A percentile compares a stretch with the other conserved stretches of the same genome.
Evolutionary conservation across 2,329 filamentous ascomycete species (phyloP).

Genomic region (Podosphaera fusca): DNA sequence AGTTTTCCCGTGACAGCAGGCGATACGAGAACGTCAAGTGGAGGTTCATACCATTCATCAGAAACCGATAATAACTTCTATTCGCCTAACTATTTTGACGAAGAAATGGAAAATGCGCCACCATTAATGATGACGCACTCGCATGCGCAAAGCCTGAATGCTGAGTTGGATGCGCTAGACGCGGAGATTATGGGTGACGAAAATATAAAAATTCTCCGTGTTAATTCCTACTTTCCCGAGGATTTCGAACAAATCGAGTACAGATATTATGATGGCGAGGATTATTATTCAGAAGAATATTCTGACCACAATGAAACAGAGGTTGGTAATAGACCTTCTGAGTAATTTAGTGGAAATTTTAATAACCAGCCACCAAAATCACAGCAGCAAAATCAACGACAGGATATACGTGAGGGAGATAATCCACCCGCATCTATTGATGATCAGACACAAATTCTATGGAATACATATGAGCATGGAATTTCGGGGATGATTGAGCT

Average conservation of each 20-base stretch:
- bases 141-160: constrained; percentile 7
- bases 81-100: neutral
- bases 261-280: neutral
- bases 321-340: neutral
- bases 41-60: neutral
- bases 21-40: neutral
- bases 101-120: neutral
- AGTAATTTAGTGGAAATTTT: neutral
- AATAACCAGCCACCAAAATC: neutral
- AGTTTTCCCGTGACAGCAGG: neutral
- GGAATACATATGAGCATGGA: neutral
- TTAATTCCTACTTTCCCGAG: neutral
- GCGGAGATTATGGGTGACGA: constrained; percentile 10
- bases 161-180: constrained; percentile 11
- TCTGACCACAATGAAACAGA: neutral
- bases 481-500: neutral
- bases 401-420: neutral
- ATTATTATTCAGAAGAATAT: neutral
- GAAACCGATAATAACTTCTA: neutral
- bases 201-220: constrained; percentile 3
- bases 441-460: neutral
- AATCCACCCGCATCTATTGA: neutral
- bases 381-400: neutral
- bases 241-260: neutral
- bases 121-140: constrained; percentile 8